Evolutionary conservation across 1,284 basidiomycete genomes (phyloP).

Genomic region (Leccinum pachyderme): DNA sequence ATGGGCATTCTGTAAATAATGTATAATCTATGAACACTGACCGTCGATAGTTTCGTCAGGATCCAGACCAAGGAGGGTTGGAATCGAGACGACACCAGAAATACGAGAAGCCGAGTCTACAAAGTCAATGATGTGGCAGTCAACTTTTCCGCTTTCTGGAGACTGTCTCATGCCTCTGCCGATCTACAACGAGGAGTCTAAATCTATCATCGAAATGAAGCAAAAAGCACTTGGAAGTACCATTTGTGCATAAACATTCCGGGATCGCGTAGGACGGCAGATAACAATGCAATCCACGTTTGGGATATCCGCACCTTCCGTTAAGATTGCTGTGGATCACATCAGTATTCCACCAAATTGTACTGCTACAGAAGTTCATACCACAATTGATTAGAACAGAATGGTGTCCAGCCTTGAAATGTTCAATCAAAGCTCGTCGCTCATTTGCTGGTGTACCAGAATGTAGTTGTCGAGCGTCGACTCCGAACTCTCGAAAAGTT

Average conservation of each 20-base stretch:
- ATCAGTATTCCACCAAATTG: not conserved
- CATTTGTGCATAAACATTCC: conserved; percentile 94
- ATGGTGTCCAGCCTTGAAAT: conserved; percentile 72
- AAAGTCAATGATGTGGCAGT: conserved; percentile 91
- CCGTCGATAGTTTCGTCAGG: conserved; percentile 69
- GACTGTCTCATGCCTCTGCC: conserved; percentile 90
- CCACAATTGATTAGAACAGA: conserved; percentile 94
- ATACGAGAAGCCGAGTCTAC: conserved; percentile 78
- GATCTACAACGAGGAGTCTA: conserved; percentile 52
- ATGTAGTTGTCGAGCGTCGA: conserved; percentile 86
- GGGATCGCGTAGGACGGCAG: conserved; percentile 83
- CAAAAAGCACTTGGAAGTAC: conserved; percentile 37
- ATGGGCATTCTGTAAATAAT: conserved; percentile 7
- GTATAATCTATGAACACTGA: conserved; percentile 28
- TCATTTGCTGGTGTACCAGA: conserved; percentile 67
- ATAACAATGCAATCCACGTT: conserved; percentile 91
- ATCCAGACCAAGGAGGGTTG: conserved; percentile 85
- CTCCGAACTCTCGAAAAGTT: conserved; percentile 71
- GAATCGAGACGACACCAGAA: conserved; percentile 74
- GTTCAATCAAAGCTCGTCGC: conserved; percentile 62
- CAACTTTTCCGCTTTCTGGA: conserved; percentile 75
- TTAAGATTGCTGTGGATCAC: conserved; percentile 69
- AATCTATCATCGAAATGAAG: not conserved
- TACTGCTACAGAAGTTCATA: conserved; percentile 32
- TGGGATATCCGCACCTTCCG: conserved; percentile 89